Conservation (phyloP, 495 filamentous ascomycete genomes). For the Podospora conica region DNA sequence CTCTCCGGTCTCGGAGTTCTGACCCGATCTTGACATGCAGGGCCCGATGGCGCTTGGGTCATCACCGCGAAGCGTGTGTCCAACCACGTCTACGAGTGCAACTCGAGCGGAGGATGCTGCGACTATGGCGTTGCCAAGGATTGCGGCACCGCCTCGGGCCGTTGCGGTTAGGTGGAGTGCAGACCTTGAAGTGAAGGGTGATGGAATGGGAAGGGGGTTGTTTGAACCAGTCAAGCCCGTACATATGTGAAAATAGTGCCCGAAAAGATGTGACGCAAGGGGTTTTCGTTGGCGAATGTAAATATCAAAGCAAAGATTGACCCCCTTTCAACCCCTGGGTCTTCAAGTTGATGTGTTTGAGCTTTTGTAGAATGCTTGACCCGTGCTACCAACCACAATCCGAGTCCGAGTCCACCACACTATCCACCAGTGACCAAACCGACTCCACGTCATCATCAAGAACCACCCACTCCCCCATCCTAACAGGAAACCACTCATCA, state of each 20-base stretch:
- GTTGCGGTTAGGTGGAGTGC: neutral
- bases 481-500: neutral
- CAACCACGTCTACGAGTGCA: neutral
- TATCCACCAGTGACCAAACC: neutral
- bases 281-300: no score
- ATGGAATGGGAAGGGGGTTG: neutral
- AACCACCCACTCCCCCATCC: neutral
- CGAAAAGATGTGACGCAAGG: no score
- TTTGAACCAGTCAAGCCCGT: no score
- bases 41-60: neutral
- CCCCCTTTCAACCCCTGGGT: neutral
- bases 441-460: neutral
- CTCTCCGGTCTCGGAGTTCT: neutral
- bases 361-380: neutral
- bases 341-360: neutral
- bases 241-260: no score
- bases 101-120: neutral
- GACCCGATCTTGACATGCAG: neutral
- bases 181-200: neutral
- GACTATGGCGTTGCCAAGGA: conserved; percentile 2
- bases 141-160: neutral
- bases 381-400: neutral
- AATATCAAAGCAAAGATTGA: neutral
- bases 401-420: neutral
- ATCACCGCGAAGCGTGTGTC: neutral